These are phyloP conservation scores for Flaveria linearis DNA, from an alignment of 129 eudicot genomes.

Conservation along the genomic window DNA sequence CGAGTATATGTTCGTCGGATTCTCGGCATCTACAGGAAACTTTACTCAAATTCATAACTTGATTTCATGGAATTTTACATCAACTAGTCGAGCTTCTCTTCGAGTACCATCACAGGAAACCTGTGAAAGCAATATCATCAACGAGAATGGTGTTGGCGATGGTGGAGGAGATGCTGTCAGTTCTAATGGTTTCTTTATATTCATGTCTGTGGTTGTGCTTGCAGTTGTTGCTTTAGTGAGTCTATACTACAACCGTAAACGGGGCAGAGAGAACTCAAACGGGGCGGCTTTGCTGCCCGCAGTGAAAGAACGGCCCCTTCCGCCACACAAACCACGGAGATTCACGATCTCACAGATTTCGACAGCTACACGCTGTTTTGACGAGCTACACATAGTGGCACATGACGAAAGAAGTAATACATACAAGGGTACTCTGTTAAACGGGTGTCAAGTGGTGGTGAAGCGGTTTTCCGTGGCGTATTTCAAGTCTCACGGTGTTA, in stretches of 20 bases:
- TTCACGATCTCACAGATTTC: conserved; percentile 49
- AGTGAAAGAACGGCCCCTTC: conserved; percentile 51
- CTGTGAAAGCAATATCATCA: conserved; percentile 48
- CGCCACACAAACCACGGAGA: conserved; percentile 66
- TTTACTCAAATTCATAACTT: conserved; percentile 62
- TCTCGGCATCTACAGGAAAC: conserved; percentile 70
- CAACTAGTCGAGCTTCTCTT: conserved; percentile 52
- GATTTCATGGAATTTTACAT: conserved; percentile 68
- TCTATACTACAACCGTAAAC: conserved; percentile 46
- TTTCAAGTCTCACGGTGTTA: conserved; percentile 38
- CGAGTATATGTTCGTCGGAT: conserved; percentile 82
- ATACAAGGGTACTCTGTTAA: conserved; percentile 49
- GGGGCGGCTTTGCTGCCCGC: conserved; percentile 30
- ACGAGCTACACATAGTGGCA: conserved; percentile 51
- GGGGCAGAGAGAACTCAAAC: conserved; percentile 16
- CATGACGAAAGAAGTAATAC: conserved; percentile 51
- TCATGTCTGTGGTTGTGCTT: conserved; percentile 55
- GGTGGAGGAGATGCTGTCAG: conserved; percentile 16
- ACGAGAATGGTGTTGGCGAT: conserved; percentile 18
- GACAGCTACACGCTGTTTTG: conserved; percentile 60
- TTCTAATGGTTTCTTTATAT: conserved; percentile 48
- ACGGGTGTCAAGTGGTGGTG: conserved; percentile 55
- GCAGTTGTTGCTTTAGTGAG: conserved; percentile 38
- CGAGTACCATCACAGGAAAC: conserved; percentile 55
- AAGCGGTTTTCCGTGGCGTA: conserved; percentile 52